Conservation (phyloP, 345 rosid species). For the Salix purpurea region DNA sequence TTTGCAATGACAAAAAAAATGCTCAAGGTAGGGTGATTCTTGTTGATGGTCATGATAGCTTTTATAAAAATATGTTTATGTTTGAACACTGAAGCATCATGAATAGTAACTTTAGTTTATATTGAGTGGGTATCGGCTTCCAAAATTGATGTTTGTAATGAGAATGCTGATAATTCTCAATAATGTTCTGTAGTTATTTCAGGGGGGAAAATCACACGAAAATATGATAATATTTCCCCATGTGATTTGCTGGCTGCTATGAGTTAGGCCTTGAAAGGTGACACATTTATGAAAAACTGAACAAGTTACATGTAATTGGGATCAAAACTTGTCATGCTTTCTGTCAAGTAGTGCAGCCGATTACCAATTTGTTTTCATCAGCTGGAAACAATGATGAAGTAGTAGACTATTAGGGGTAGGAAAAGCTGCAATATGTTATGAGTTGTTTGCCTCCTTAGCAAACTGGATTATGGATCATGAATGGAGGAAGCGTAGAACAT, state of each 20-base stretch:
- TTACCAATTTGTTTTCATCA: not conserved
- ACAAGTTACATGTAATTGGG: not conserved
- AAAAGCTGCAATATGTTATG: not conserved
- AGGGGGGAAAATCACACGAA: not conserved
- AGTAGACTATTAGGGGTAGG: not conserved
- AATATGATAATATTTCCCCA: not conserved
- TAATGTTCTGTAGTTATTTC: not conserved
- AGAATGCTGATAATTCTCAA: not conserved
- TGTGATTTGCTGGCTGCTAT: not conserved
- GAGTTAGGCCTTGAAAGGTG: not conserved
- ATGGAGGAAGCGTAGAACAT: not conserved
- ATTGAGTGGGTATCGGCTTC: not conserved
- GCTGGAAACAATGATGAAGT: not conserved
- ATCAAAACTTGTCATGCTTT: not conserved
- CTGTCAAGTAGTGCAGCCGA: not conserved
- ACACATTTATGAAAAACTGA: not conserved
- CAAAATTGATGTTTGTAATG: not conserved
- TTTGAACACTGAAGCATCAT: not conserved
- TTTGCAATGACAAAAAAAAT: not conserved
- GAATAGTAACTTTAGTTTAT: not conserved
- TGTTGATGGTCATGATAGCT: not conserved
- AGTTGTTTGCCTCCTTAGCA: not conserved
- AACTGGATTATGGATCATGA: not conserved
- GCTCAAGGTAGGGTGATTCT: not conserved
- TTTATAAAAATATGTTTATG: not conserved